Evolutionary conservation across 768 basidiomycete species (phyloP), one percentile per base, ranked within the genome.

Genomic region (Termitomyces sp.): DNA sequence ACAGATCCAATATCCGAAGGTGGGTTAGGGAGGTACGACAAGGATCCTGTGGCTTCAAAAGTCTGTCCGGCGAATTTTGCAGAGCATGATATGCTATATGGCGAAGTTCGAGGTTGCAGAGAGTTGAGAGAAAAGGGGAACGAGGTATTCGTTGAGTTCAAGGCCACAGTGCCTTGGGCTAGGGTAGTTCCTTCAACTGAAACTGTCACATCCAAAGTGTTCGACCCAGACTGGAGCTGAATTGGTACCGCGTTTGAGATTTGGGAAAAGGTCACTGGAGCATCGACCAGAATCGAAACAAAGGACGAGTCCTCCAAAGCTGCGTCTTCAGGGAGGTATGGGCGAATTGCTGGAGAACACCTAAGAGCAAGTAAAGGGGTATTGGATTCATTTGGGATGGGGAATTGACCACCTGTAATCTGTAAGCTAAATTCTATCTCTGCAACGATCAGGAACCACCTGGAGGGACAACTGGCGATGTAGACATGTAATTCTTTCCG

Each of bases 241-340:
- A 85, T 77, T 10, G 78, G 73, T 0, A 62, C 62, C 11, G 84
- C 79, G 44, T 79, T 78, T 25, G 73, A 65, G n/a, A 85, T 77
- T 25, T 76, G 58, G 12, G 73, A 72, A 62, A 76, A 76, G 0
- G 77, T 78, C 35, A 87, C 66, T 0, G 78, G 78, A 0, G 82
- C 67, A 47, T 86, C 83, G 41, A 86, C 70, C 38, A 86, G 69
- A 52, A 86, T 73, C 16, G 76, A 73, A 14, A 76, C 72, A 2
- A 75, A 71, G 3, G 74, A 73, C 10, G 67, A 53, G 38, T 68
- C 65, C 8, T 63, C 56, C 42, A 61, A 58, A 47, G 66, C 54
- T 7, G 70, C 69, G 59, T 85, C 84, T 60, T 81, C 82, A 16
- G 78, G 76, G 23, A 86, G 76, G 65, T 84, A 87, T 1, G 85